These are phyloP conservation scores for Daldinia loculata DNA, from an alignment of 495 filamentous ascomycete species.

Conservation along the genomic window DNA sequence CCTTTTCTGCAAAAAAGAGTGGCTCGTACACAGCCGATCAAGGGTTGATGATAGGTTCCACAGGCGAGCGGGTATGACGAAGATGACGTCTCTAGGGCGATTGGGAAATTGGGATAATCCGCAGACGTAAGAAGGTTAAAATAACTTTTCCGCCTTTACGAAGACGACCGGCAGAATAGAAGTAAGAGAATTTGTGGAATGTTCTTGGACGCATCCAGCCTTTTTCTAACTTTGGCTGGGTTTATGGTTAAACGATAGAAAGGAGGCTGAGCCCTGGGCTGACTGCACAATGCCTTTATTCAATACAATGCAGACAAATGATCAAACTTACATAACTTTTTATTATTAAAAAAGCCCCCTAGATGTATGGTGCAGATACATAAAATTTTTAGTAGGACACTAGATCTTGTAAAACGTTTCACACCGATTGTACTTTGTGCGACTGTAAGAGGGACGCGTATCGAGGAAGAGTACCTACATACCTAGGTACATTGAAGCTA, in stretches of 20 bases:
- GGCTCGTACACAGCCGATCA: constrained; percentile 7
- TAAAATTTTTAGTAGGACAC: neutral
- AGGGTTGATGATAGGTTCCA: constrained; percentile 18
- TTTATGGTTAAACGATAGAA: constrained; percentile 12
- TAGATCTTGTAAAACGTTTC: neutral
- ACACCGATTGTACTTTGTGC: neutral
- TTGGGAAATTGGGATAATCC: constrained; percentile 12
- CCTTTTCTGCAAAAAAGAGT: constrained; percentile 1
- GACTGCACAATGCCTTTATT: constrained; percentile 15
- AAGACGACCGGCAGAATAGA: neutral
- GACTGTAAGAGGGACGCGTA: constrained; percentile 7
- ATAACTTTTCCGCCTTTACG: neutral
- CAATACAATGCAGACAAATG: constrained; percentile 2
- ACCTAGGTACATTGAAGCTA: neutral
- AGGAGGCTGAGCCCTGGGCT: neutral
- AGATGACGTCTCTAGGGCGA: constrained; percentile 30
- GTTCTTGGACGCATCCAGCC: constrained; percentile 7
- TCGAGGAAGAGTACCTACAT: neutral
- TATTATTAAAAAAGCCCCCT: no score
- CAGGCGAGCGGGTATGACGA: constrained; percentile 1
- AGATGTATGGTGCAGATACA: no score
- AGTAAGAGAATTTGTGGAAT: constrained; percentile 6
- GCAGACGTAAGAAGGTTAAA: neutral
- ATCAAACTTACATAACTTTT: neutral
- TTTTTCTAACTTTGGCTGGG: constrained; percentile 23